Evolutionary conservation across 129 eudicot genomes (phyloP).

Genomic region (Helianthus tuberosus): DNA sequence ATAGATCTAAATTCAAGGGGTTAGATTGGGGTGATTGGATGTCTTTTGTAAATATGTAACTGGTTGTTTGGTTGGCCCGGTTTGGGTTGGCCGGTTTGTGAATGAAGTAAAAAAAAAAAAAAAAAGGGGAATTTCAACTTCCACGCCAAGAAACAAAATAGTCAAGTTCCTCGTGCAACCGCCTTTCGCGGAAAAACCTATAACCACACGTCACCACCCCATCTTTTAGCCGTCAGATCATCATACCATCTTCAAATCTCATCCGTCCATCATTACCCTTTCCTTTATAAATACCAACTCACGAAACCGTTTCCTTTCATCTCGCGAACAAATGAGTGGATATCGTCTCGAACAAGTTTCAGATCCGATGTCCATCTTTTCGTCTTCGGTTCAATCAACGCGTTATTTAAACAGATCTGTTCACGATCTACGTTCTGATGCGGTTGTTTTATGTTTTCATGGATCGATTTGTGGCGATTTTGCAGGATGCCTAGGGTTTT

Average conservation of each 20-base stretch:
- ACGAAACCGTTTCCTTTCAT: background rate
- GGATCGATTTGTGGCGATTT: background rate
- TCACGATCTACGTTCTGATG: conserved; percentile 4
- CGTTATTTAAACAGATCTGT: conserved; percentile 14
- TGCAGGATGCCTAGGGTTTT: background rate
- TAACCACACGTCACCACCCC: conserved; percentile 25
- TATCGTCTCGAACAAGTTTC: background rate
- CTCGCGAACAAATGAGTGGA: background rate
- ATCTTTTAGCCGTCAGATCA: conserved; percentile 20
- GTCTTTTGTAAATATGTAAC: too few species aligned
- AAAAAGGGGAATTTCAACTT: too few species aligned
- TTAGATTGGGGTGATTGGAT: too few species aligned
- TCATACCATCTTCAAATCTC: background rate
- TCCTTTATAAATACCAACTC: conserved; percentile 17
- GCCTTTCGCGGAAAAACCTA: background rate
- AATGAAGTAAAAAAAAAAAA: too few species aligned
- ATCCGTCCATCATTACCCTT: conserved; percentile 19
- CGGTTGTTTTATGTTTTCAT: background rate
- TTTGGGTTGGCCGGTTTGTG: too few species aligned
- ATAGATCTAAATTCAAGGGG: too few species aligned
- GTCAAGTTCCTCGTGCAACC: too few species aligned
- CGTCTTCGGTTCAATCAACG: background rate
- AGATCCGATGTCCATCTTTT: background rate
- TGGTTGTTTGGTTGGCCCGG: too few species aligned
- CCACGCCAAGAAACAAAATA: too few species aligned